phyloP scores from a whole-genome alignment of 805 yeast genomes.

The Metschnikowia cerradonensis region DNA sequence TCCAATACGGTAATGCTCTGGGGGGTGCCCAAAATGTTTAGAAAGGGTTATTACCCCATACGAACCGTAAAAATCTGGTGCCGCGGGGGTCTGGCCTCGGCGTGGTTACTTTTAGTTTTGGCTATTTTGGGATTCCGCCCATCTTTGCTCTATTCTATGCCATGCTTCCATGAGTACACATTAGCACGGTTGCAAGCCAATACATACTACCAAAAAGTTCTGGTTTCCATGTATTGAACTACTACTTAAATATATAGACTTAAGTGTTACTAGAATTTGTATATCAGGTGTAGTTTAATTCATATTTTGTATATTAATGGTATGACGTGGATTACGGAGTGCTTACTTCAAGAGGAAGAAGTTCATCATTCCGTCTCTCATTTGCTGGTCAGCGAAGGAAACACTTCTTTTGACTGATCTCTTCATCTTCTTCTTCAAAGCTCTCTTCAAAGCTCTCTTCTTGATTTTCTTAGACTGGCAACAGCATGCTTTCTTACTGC shows the following conservation, averaged over 20 bases:
- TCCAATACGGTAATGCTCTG: constrained; percentile 1
- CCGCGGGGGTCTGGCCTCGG: background rate
- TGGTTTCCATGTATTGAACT: no score
- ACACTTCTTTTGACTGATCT: constrained; percentile 21
- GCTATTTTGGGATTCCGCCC: background rate
- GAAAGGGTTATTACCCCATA: background rate
- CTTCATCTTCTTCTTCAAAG: constrained; percentile 19
- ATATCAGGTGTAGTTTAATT: background rate
- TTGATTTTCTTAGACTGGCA: constrained; percentile 19
- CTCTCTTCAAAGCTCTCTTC: constrained; percentile 23
- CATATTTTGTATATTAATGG: constrained; percentile 1
- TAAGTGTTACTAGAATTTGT: no score
- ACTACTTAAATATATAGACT: no score
- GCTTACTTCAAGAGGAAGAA: constrained; percentile 12
- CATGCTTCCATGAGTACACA: no score
- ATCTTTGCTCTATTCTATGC: background rate
- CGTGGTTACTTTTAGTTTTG: background rate
- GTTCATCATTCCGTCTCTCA: constrained; percentile 12
- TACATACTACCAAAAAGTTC: no score
- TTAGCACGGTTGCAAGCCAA: no score
- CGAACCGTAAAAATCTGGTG: background rate
- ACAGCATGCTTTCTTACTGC: constrained; percentile 21
- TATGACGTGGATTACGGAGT: background rate
- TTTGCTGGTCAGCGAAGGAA: constrained; percentile 7
- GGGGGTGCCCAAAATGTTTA: background rate